Percentiles rank a stretch among this genome's conserved stretches.
These are phyloP conservation scores for Penicillium paneum DNA, from an alignment of 2,329 filamentous ascomycete genomes.

Conservation along the genomic window DNA sequence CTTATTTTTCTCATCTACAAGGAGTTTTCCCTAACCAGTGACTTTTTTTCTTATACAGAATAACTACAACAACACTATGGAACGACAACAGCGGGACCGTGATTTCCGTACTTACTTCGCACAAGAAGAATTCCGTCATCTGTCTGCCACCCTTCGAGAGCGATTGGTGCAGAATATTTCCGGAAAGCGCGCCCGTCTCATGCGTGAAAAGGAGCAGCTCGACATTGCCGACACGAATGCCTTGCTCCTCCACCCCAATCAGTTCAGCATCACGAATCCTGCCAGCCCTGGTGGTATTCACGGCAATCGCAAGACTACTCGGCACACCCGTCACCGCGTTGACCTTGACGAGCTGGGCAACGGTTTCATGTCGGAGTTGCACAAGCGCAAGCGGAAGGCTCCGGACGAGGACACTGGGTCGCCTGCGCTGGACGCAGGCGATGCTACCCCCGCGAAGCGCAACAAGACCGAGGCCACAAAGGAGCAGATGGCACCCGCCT, in stretches of 20 bases:
- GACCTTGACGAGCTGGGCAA: constrained; percentile 53
- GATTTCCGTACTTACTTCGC: constrained; percentile 61
- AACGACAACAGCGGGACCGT: constrained; percentile 56
- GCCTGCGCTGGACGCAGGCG: constrained; percentile 51
- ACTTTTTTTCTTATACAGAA: constrained; percentile 42
- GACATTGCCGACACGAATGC: constrained; percentile 66
- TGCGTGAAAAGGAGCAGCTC: constrained; percentile 64
- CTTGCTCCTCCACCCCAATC: constrained; percentile 61
- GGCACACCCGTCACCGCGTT: constrained; percentile 58
- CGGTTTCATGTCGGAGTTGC: constrained; percentile 47
- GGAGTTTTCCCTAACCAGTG: neutral
- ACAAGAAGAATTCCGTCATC: constrained; percentile 59
- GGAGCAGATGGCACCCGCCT: constrained; percentile 58
- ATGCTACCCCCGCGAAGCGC: constrained; percentile 50
- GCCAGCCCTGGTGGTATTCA: constrained; percentile 59
- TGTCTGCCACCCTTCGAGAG: constrained; percentile 59
- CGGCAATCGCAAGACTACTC: constrained; percentile 62
- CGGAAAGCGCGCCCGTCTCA: constrained; percentile 55
- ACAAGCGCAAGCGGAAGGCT: constrained; percentile 59
- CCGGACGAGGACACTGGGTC: constrained; percentile 58
- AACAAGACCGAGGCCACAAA: constrained; percentile 52
- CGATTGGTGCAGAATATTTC: constrained; percentile 58
- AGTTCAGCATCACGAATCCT: constrained; percentile 65
- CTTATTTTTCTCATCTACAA: neutral
- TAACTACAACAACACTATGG: constrained; percentile 55